Evolutionary conservation across 1,139 yeast genomes (phyloP), one percentile per base, ranked within the genome.

Genomic region (Geotrichum histeridarum): DNA sequence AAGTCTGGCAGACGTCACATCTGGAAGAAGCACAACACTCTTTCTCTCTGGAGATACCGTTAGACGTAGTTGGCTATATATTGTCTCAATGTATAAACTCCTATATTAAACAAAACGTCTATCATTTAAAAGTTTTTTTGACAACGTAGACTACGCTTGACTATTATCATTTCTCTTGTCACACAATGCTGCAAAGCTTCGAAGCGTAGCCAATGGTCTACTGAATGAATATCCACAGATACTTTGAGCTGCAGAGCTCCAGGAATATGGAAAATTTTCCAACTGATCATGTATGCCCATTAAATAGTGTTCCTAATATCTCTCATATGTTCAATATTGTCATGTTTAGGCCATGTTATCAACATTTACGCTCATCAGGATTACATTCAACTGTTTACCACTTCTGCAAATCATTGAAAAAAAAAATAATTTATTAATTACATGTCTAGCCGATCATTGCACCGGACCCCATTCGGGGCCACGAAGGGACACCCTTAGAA

Each of bases 41-140:
- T 93, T 77, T 86, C 95, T 71, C 82, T 93, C 80, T 93, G 99
- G 98, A 89, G 99, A 86, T 93, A 93, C 96, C 91, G 99, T 86
- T 83, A 87, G 76, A 57, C 55, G 61, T 43, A 33, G 18, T 51
- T 50, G 32, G 27, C 5, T 49, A 39, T 48, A 44, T 50, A 44
- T 53, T 43, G 36, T 14, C 36, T 39, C 31, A 31, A 46, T 46
- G 42, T 37, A 18, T 18, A 31, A 15, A 30, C 37, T 43, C 15
- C 27, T 43, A 5, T 22, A 22, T 17, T 39, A 39, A 12, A 12
- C 12, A 15, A 39, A n/a, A 11, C 15, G 12, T 39, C 22, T 18
- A 17, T 15, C n/a, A 3, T 14, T 22, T 22, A 22, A 22, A 22
- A 22, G 27, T 22, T 12, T 38, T 11, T 8, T 9, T 14, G 42